Percentiles rank a stretch among this genome's conserved stretches.
These are phyloP conservation scores for Coniella lustricola DNA, from an alignment of 2,329 filamentous ascomycete species.

Conservation along the genomic window DNA sequence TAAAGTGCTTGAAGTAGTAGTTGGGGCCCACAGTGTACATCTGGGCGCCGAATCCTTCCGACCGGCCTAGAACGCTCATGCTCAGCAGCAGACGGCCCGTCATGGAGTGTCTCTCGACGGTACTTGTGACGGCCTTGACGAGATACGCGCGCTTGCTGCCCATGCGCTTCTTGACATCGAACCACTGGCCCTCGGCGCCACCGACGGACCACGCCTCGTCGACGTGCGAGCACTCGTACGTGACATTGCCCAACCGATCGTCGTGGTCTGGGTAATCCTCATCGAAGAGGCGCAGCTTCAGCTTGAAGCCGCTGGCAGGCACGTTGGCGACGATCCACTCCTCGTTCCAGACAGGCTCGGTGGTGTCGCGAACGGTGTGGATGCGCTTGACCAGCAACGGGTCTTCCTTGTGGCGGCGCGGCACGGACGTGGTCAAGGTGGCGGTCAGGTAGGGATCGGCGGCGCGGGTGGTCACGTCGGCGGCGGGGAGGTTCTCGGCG, in stretches of 20 bases:
- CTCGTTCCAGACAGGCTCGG: slow-evolving; percentile 73
- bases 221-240: slow-evolving; percentile 56
- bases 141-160: slow-evolving; percentile 84
- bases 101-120: slow-evolving; percentile 58
- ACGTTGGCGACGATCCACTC: slow-evolving; percentile 87
- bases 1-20: slow-evolving; percentile 76
- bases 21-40: slow-evolving; percentile 75
- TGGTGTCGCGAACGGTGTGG: slow-evolving; percentile 63
- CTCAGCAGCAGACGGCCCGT: slow-evolving; percentile 66
- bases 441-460: slow-evolving; percentile 80
- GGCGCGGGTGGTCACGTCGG: slow-evolving; percentile 68
- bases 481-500: slow-evolving; percentile 73
- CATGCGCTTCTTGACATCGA: slow-evolving; percentile 72
- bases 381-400: slow-evolving; percentile 69
- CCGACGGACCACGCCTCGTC: slow-evolving; percentile 65
- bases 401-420: slow-evolving; percentile 78
- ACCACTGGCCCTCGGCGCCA: slow-evolving; percentile 45
- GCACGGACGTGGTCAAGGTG: slow-evolving; percentile 64
- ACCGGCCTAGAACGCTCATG: slow-evolving; percentile 70
- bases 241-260: slow-evolving; percentile 81
- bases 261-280: slow-evolving; percentile 83
- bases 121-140: slow-evolving; percentile 59
- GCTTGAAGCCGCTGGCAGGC: slow-evolving; percentile 68
- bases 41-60: slow-evolving; percentile 59
- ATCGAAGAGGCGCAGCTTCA: slow-evolving; percentile 85